Percentiles rank a stretch among this genome's conserved stretches.
These are phyloP conservation scores for Euryodendron excelsum DNA, from an alignment of 148 eudicot genomes.

Conservation along the genomic window DNA sequence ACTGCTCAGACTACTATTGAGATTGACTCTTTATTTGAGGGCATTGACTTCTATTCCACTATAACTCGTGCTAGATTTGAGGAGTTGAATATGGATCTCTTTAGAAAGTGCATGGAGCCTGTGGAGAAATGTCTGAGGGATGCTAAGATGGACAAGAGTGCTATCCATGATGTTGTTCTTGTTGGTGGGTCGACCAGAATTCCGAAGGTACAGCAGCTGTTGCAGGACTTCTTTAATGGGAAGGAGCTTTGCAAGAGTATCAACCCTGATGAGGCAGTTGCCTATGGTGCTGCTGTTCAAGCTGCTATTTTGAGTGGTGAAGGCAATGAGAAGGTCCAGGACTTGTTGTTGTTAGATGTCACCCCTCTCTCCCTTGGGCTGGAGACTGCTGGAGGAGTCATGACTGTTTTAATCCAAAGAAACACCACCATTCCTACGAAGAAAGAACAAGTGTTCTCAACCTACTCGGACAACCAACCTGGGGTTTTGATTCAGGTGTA, in stretches of 20 bases:
- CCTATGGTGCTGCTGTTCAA: conserved; percentile 10
- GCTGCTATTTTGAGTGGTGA: too few species aligned
- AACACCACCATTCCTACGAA: conserved; percentile 17
- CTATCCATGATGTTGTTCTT: neutral
- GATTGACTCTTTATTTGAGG: too few species aligned
- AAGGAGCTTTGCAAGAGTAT: conserved; percentile 19
- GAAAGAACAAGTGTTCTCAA: too few species aligned
- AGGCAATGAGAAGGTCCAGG: too few species aligned
- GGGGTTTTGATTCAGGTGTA: conserved; percentile 17
- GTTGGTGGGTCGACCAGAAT: conserved; percentile 13
- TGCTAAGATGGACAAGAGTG: conserved; percentile 11
- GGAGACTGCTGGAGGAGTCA: conserved; percentile 12
- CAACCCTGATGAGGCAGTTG: conserved; percentile 17
- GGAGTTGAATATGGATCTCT: conserved; percentile 10
- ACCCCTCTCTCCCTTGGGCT: too few species aligned
- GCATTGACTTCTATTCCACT: too few species aligned
- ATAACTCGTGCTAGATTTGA: conserved; percentile 8
- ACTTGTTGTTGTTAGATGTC: too few species aligned
- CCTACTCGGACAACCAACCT: conserved; percentile 18
- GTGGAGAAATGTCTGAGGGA: conserved; percentile 16
- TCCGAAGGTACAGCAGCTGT: conserved; percentile 12
- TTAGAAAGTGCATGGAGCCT: conserved; percentile 13
- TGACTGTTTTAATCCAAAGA: conserved; percentile 10
- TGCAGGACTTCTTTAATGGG: conserved; percentile 16
- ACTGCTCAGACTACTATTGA: too few species aligned